A percentile compares a stretch with the other conserved stretches of the same genome.
Evolutionary conservation across 2,329 filamentous ascomycete genomes (phyloP).

Genomic region (Bipolaris zeicola): DNA sequence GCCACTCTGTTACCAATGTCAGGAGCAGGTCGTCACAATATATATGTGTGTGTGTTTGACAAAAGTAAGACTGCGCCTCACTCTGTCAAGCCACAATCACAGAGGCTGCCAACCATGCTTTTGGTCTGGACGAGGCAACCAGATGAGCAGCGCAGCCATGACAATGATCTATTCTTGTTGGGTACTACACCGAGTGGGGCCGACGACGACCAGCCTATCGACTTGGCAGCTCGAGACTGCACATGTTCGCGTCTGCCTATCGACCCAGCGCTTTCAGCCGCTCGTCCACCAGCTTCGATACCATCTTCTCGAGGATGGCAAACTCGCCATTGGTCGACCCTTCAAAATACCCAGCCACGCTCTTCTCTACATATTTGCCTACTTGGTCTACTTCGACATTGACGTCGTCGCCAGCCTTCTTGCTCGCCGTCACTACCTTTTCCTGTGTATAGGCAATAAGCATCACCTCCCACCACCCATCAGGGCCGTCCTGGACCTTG

Average conservation of each 20-base stretch:
- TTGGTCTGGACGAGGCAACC: constrained; percentile 20
- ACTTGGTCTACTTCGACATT: constrained; percentile 94
- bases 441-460: constrained; percentile 96
- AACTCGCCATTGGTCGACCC: constrained; percentile 59
- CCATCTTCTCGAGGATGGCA: constrained; percentile 59
- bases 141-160: constrained; percentile 1
- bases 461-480: constrained; percentile 95
- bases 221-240: constrained; percentile 5
- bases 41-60: constrained; percentile 25
- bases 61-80: constrained; percentile 43
- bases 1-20: background rate
- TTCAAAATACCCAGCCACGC: constrained; percentile 78
- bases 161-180: constrained; percentile 6
- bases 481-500: constrained; percentile 75
- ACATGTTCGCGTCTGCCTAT: constrained; percentile 18
- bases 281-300: constrained; percentile 73
- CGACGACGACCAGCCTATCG: constrained; percentile 2
- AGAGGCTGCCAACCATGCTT: constrained; percentile 31
- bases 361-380: constrained; percentile 88
- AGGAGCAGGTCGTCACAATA: constrained; percentile 6
- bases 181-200: constrained; percentile 9
- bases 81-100: constrained; percentile 36
- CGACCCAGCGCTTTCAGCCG: constrained; percentile 57
- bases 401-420: constrained; percentile 78
- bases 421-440: constrained; percentile 80